Percentiles rank a stretch among this genome's conserved stretches.
Evolutionary conservation across 2,329 filamentous ascomycete species (phyloP).

Genomic region (Fusarium paranaense): DNA sequence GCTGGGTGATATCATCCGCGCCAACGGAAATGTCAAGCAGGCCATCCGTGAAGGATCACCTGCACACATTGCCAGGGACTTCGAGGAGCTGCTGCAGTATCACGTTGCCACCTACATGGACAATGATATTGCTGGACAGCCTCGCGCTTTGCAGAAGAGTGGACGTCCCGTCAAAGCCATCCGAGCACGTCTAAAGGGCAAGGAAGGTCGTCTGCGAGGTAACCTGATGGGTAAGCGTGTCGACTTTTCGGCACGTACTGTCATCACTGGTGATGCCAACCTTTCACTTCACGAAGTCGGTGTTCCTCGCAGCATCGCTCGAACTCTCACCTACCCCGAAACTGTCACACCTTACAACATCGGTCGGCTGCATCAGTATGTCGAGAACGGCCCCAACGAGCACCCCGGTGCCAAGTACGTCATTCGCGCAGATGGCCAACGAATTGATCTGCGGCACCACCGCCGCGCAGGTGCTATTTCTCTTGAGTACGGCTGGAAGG

Average conservation of each 20-base stretch:
- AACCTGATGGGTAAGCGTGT: slow-evolving; percentile 99
- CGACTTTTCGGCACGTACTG: slow-evolving; percentile 98
- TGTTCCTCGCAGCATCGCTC: slow-evolving; percentile 92
- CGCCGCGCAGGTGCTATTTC: slow-evolving; percentile 87
- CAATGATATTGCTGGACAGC: slow-evolving; percentile 96
- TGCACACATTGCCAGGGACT: slow-evolving; percentile 90
- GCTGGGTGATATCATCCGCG: slow-evolving; percentile 96
- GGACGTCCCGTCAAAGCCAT: slow-evolving; percentile 97
- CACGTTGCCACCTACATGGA: slow-evolving; percentile 99
- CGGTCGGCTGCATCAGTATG: slow-evolving; percentile 86
- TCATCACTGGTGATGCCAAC: slow-evolving; percentile 99
- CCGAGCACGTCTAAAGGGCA: slow-evolving; percentile 96
- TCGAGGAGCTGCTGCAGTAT: slow-evolving; percentile 92
- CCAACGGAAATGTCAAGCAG: slow-evolving; percentile 93
- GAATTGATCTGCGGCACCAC: slow-evolving; percentile 94
- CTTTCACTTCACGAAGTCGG: slow-evolving; percentile 96
- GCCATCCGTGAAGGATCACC: slow-evolving; percentile 93
- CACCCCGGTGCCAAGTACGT: slow-evolving; percentile 98
- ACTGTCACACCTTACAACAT: slow-evolving; percentile 99
- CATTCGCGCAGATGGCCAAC: slow-evolving; percentile 90
- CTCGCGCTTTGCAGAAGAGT: slow-evolving; percentile 95
- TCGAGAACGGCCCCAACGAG: slow-evolving; percentile 93
- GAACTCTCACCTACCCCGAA: slow-evolving; percentile 94
- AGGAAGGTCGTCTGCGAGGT: slow-evolving; percentile 96
- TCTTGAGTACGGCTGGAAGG: slow-evolving; percentile 97